These are phyloP conservation scores for Escallonia rubra DNA, from an alignment of 129 eudicot genomes.

Conservation along the genomic window DNA sequence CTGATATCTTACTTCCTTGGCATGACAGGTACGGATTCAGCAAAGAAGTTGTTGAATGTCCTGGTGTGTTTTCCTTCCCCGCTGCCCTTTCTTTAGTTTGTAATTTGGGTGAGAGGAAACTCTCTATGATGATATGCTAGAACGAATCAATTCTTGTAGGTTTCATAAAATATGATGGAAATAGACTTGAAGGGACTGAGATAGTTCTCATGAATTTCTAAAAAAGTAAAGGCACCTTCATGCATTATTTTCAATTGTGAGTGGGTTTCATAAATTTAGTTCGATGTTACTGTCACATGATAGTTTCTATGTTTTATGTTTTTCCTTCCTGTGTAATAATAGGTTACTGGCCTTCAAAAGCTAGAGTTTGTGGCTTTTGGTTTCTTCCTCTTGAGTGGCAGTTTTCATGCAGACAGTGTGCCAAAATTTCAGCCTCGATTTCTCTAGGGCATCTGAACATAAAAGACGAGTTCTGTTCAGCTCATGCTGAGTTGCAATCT, in stretches of 20 bases:
- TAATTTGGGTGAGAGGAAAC: not conserved
- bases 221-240: too few species aligned
- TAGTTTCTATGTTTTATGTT: too few species aligned
- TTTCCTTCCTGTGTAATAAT: not conserved
- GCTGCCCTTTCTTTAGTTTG: too few species aligned
- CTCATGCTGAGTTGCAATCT: constrained; percentile 44
- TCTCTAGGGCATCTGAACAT: constrained; percentile 28
- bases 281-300: constrained; percentile 1
- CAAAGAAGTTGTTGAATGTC: constrained; percentile 93
- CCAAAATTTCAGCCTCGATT: constrained; percentile 37
- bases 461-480: constrained; percentile 45
- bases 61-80: constrained; percentile 47
- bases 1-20: constrained; percentile 18
- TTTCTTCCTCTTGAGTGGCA: constrained; percentile 83
- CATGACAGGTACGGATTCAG: constrained; percentile 83
- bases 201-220: too few species aligned
- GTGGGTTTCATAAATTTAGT: too few species aligned
- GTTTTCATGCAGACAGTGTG: constrained; percentile 70
- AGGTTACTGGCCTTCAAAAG: constrained; percentile 94
- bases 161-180: not conserved
- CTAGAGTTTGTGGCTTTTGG: constrained; percentile 92
- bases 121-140: not conserved
- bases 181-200: too few species aligned
- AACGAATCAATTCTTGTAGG: not conserved
- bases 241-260: too few species aligned